Base-by-base conservation (phyloP, 1,284 basidiomycete species). In the Puccinia coronata region DNA sequence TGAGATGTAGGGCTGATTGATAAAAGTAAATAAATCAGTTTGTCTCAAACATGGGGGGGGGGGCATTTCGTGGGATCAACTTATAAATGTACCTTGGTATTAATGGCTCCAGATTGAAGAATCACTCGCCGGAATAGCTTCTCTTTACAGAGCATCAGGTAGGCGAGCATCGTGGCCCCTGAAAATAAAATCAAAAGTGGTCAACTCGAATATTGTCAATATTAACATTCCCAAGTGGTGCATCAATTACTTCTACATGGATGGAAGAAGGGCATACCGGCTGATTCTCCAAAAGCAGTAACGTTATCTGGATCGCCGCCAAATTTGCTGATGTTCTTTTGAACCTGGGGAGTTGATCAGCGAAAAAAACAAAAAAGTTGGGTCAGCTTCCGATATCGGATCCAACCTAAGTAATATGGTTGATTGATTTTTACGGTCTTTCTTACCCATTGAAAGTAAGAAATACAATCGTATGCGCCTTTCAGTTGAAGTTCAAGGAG, bases 301-400 rank as follows among this genome's bases (percentile, higher is more conserved):
- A 80, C 77, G 63, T 80, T 80, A 53, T 80, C 67, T 14, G 77
- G 53, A 61, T 80, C 67, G 23, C 77, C 77, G 28, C 77, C 77
- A 61, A 80, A 80, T 31, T 28, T 53, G 2, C 23, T 36, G 43
- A 80, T 80, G 28, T 80, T 80, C 18, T 61, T 43, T 80, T 80
- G 77, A 5, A 80, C 41, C 77, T 80, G 59, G n/a, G 1, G 23
- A 11, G 11, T 23, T 25, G 12, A 53, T 65, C 20, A 57, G 41
- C 14, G 1, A 1, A 36, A 25, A 16, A 41, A 31, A 28, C 9
- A 3, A 61, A 25, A 20, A 23, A 23, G 18, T 53, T n/a, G 23
- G 23, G 8, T n/a, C 23, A 16, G n/a, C 18, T 23, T 53, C 20
- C 18, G 51, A 53, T 53, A 23, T 6, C 8, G 25, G 63, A 2